Percentiles rank a stretch among this genome's conserved stretches.
These are phyloP conservation scores for Gnaphalium uliginosum DNA, from an alignment of 129 eudicot species.

Conservation along the genomic window DNA sequence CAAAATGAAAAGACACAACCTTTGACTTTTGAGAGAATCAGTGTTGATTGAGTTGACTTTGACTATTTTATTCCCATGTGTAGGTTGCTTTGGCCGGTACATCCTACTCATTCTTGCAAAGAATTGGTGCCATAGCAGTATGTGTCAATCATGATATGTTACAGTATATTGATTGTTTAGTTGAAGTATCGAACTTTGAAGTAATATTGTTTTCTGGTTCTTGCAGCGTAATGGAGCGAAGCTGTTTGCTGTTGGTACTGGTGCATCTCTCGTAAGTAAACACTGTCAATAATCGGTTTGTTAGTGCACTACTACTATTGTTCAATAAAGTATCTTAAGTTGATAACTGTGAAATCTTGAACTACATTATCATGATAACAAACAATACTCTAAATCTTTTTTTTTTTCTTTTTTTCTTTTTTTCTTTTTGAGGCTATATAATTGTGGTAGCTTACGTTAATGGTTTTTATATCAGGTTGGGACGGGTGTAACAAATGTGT, in stretches of 20 bases:
- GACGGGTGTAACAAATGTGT: conserved; percentile 73
- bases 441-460: conserved; percentile 16
- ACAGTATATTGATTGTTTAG: not conserved
- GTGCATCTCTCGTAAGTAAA: conserved; percentile 83
- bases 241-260: conserved; percentile 88
- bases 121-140: conserved; percentile 83
- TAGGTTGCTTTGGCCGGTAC: conserved; percentile 85
- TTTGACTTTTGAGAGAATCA: conserved; percentile 10
- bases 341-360: not conserved
- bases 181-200: not conserved
- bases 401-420: not conserved
- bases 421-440: not conserved
- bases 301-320: not conserved
- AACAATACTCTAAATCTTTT: not conserved
- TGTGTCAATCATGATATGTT: conserved; percentile 14
- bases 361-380: conserved; percentile 10
- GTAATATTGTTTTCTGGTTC: conserved; percentile 11
- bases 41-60: conserved; percentile 1
- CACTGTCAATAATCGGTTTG: conserved; percentile 13
- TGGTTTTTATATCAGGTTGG: conserved; percentile 62
- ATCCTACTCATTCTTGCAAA: conserved; percentile 79
- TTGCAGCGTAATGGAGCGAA: conserved; percentile 88
- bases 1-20: not conserved
- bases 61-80: conserved; percentile 18
- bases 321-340: not conserved